phyloP scores from a whole-genome alignment of 371 early-diverging fungal species.

The Choanephora cucurbitarum region DNA sequence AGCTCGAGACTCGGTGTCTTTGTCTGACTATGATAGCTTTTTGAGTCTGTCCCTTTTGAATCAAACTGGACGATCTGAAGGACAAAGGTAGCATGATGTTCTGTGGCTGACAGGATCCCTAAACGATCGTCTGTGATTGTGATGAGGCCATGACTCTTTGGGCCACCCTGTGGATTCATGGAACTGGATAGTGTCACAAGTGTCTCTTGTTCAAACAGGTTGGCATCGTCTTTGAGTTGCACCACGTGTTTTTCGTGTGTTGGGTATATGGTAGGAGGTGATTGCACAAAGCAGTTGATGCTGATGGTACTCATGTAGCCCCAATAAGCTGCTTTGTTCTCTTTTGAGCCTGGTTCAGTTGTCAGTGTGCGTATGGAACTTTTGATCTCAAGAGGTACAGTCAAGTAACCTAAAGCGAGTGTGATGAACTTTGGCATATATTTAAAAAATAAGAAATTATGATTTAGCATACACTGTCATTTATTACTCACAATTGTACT shows the following conservation, averaged over 20 bases:
- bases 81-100: slow-evolving; percentile 9
- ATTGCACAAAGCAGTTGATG: slow-evolving; percentile 37
- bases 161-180: background rate
- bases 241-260: slow-evolving; percentile 47
- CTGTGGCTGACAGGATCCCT: slow-evolving; percentile 23
- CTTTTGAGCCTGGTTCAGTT: slow-evolving; percentile 13
- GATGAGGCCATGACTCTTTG: slow-evolving; percentile 22
- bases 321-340: slow-evolving; percentile 20
- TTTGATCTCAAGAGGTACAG: slow-evolving; percentile 26
- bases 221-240: slow-evolving; percentile 15
- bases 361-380: slow-evolving; percentile 15
- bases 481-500: too few relatives aligned
- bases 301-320: slow-evolving; percentile 20
- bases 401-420: slow-evolving; percentile 34
- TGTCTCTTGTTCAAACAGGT: slow-evolving; percentile 26
- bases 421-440: slow-evolving; percentile 13
- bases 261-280: slow-evolving; percentile 49
- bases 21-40: background rate
- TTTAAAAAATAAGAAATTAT: background rate
- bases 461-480: too few relatives aligned
- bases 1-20: slow-evolving; percentile 4
- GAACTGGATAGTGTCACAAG: slow-evolving; percentile 18
- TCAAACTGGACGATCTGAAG: slow-evolving; percentile 19
- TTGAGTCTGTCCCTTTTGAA: background rate
- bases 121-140: slow-evolving; percentile 6